Percentiles rank a stretch among this genome's conserved stretches.
These are phyloP conservation scores for Mucor irregularis DNA, from an alignment of 371 early-diverging fungal genomes.

Conservation along the genomic window DNA sequence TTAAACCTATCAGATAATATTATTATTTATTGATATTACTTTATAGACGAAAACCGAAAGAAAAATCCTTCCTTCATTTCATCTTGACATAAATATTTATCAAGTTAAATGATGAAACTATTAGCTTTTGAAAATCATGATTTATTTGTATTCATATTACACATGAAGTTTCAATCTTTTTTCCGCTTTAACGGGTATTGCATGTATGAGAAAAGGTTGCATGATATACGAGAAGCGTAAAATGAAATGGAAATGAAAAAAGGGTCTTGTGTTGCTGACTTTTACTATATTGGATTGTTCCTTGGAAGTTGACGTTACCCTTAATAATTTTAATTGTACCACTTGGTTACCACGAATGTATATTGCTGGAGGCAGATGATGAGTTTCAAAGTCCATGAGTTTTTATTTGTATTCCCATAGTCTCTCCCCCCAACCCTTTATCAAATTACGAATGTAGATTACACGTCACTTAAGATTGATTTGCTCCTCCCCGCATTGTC, in stretches of 20 bases:
- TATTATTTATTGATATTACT: neutral
- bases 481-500: neutral
- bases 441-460: neutral
- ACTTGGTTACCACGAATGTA: neutral
- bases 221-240: no score
- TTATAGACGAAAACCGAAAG: neutral
- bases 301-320: slow-evolving; percentile 7
- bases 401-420: slow-evolving; percentile 13
- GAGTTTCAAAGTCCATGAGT: neutral
- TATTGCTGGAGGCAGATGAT: slow-evolving; percentile 1
- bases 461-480: slow-evolving; percentile 1
- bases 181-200: no score
- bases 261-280: slow-evolving; percentile 14
- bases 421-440: neutral
- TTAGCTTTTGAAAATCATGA: slow-evolving; percentile 6
- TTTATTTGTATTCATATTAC: neutral
- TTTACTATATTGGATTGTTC: no score
- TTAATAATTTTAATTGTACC: slow-evolving; percentile 3
- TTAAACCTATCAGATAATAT: neutral
- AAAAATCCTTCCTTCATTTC: neutral
- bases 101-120: neutral
- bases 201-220: no score
- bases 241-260: slow-evolving; percentile 4
- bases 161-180: no score
- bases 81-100: neutral